Conservation (phyloP, 495 filamentous ascomycete species). For the Penicillium canescens region DNA sequence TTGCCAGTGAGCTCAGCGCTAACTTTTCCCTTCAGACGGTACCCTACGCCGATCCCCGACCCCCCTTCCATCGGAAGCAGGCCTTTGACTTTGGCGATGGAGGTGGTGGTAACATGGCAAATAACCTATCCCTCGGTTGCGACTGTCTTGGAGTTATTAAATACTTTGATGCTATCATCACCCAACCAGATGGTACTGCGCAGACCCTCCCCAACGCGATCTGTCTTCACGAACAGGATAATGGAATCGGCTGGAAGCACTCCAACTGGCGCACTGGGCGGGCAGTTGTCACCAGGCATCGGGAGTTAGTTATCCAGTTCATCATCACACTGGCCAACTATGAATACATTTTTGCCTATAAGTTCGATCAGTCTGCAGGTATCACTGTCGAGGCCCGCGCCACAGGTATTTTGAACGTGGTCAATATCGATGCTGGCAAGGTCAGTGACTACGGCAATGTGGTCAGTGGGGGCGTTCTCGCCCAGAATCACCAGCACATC, state of each 20-base stretch:
- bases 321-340: constrained; percentile 84
- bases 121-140: constrained; percentile 69
- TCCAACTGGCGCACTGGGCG: constrained; percentile 70
- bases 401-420: constrained; percentile 84
- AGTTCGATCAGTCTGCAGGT: constrained; percentile 85
- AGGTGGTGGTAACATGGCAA: constrained; percentile 67
- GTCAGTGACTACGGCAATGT: constrained; percentile 72
- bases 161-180: constrained; percentile 63
- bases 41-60: constrained; percentile 63
- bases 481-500: constrained; percentile 84
- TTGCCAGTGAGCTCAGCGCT: background rate
- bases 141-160: constrained; percentile 70
- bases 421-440: constrained; percentile 73
- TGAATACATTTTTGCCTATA: constrained; percentile 85
- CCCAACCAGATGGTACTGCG: constrained; percentile 54
- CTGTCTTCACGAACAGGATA: constrained; percentile 71
- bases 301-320: constrained; percentile 69
- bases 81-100: constrained; percentile 75
- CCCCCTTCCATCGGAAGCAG: constrained; percentile 68
- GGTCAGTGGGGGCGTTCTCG: constrained; percentile 84
- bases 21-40: constrained; percentile 48
- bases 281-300: constrained; percentile 60
- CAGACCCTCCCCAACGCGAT: constrained; percentile 61
- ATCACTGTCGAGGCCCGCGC: constrained; percentile 80
- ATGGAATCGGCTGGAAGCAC: constrained; percentile 70